Conservation (phyloP, 208 protist genomes). For the Acanthamoeba quina region DNA sequence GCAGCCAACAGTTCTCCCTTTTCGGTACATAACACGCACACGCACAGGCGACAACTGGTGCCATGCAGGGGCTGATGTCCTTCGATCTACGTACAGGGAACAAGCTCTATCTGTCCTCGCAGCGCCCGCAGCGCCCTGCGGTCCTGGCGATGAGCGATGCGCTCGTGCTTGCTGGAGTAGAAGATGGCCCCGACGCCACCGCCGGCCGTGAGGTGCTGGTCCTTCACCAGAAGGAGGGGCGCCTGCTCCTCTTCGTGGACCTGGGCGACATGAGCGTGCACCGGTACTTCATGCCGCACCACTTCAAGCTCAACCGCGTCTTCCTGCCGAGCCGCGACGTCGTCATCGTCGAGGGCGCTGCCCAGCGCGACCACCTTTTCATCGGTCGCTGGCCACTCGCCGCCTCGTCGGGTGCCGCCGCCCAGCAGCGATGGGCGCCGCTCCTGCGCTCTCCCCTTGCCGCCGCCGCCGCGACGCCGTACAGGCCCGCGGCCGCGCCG, state of each 20-base stretch:
- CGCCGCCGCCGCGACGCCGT: neutral
- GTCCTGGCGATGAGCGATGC: neutral
- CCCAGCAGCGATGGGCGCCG: neutral
- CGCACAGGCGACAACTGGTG: neutral
- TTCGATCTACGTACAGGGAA: neutral
- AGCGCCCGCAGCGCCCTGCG: neutral
- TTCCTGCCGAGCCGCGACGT: constrained; percentile 28
- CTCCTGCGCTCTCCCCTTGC: neutral
- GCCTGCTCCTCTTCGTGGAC: constrained; percentile 39
- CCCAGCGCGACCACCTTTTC: neutral
- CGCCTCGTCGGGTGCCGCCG: neutral
- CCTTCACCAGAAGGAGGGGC: constrained; percentile 37
- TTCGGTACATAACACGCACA: neutral
- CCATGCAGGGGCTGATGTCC: neutral
- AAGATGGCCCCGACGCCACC: neutral
- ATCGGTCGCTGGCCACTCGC: constrained; percentile 17
- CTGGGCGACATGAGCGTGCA: constrained; percentile 18
- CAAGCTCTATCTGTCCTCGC: constrained; percentile 65
- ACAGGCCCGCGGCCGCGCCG: neutral
- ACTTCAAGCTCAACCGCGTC: constrained; percentile 39
- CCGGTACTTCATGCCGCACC: neutral
- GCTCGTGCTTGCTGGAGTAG: neutral
- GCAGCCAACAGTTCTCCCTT: constrained; percentile 42
- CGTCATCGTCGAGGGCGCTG: constrained; percentile 28
- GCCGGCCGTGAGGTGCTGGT: constrained; percentile 13